phyloP scores from a whole-genome alignment of 148 eudicot species.

The Agrostemma githago region DNA sequence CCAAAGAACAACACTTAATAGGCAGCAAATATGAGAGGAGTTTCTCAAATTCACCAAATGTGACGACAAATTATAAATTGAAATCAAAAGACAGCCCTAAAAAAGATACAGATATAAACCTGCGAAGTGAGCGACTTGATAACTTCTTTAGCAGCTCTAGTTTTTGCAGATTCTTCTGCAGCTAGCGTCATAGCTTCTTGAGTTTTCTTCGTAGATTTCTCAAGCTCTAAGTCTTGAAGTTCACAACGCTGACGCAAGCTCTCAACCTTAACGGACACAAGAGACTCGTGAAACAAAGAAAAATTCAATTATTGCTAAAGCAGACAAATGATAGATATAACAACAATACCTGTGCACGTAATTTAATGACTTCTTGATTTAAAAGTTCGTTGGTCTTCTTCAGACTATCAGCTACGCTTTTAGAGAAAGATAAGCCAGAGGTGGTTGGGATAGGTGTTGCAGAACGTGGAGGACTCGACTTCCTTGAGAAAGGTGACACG shows the following conservation, averaged over 20 bases:
- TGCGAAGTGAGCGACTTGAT: constrained; percentile 85
- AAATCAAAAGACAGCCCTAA: neutral
- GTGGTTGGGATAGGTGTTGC: constrained; percentile 93
- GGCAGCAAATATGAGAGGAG: neutral
- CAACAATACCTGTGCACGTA: constrained; percentile 70
- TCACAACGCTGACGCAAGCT: constrained; percentile 65
- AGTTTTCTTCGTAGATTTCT: constrained; percentile 64
- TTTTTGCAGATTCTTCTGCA: constrained; percentile 88
- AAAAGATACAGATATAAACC: constrained; percentile 32
- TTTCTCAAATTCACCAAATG: neutral
- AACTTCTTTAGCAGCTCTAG: constrained; percentile 93
- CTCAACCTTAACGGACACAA: constrained; percentile 55
- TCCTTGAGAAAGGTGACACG: constrained; percentile 91
- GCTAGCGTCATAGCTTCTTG: constrained; percentile 81
- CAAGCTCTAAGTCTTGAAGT: constrained; percentile 72
- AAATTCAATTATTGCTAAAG: neutral
- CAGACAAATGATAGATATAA: neutral
- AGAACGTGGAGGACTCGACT: constrained; percentile 91
- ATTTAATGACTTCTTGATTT: constrained; percentile 76
- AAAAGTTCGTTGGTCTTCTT: constrained; percentile 87
- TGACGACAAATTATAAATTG: neutral
- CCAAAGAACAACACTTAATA: neutral
- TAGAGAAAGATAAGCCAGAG: constrained; percentile 79
- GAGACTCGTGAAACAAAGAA: constrained; percentile 4
- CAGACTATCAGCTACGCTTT: constrained; percentile 68